A percentile compares a stretch with the other conserved stretches of the same genome.
Conservation (phyloP, 2,329 filamentous ascomycete species). For the Aspergillus brasiliensis region DNA sequence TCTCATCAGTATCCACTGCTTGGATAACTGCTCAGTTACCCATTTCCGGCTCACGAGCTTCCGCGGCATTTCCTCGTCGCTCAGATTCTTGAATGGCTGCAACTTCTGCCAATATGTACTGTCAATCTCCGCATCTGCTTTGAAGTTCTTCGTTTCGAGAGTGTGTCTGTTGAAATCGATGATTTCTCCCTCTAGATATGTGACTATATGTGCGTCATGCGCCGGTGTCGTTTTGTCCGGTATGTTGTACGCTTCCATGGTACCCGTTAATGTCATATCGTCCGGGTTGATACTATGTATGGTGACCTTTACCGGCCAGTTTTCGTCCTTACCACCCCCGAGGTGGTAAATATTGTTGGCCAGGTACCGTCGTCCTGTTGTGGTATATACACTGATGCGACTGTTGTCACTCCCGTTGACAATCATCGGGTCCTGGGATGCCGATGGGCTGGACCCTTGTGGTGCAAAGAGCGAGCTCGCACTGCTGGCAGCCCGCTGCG, state of each 20-base stretch:
- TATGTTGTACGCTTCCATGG: constrained; percentile 71
- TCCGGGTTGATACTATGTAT: constrained; percentile 64
- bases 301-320: constrained; percentile 69
- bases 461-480: constrained; percentile 32
- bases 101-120: constrained; percentile 53
- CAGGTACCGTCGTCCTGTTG: constrained; percentile 39
- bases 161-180: constrained; percentile 61
- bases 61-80: constrained; percentile 47
- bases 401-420: constrained; percentile 37
- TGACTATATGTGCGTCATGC: constrained; percentile 58
- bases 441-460: constrained; percentile 29
- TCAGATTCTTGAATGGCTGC: constrained; percentile 50
- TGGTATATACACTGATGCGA: constrained; percentile 41
- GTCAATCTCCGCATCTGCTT: constrained; percentile 49
- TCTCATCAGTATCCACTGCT: constrained; percentile 54
- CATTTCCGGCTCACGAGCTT: constrained; percentile 49
- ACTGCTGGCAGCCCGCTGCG: constrained; percentile 57
- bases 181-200: constrained; percentile 69
- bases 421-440: constrained; percentile 36
- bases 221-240: constrained; percentile 53
- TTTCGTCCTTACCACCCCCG: constrained; percentile 51
- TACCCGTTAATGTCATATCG: constrained; percentile 65
- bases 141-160: constrained; percentile 51
- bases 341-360: constrained; percentile 31
- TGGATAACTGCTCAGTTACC: constrained; percentile 44